Conservation (phyloP, 768 basidiomycete genomes). For the Mycena alexandri region DNA sequence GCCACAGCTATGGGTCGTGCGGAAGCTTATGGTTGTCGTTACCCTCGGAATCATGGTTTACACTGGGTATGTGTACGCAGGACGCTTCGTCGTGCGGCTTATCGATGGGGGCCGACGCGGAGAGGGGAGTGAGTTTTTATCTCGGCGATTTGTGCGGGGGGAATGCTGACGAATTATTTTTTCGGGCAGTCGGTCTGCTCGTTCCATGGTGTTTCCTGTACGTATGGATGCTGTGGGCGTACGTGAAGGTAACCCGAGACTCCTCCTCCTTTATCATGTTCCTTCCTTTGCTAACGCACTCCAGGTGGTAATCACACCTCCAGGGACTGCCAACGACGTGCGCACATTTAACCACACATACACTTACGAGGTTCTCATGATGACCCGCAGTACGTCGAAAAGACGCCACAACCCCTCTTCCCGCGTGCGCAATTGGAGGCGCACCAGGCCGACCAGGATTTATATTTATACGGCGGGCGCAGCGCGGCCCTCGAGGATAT, state of each 20-base stretch:
- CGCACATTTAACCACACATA: conserved; percentile 37
- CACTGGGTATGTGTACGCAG: conserved; percentile 83
- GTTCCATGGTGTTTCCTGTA: conserved; percentile 73
- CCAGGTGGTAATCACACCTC: conserved; percentile 74
- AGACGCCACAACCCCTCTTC: conserved; percentile 45
- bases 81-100: conserved; percentile 77
- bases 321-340: conserved; percentile 79
- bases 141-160: background rate
- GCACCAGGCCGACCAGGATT: background rate
- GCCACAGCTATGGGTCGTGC: conserved; percentile 80
- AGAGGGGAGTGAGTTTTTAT: conserved; percentile 73
- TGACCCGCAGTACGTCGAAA: conserved; percentile 42
- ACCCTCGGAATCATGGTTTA: conserved; percentile 74
- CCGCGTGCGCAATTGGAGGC: conserved; percentile 31
- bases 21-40: conserved; percentile 75
- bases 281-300: background rate
- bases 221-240: conserved; percentile 84
- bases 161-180: background rate
- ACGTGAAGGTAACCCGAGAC: conserved; percentile 66
- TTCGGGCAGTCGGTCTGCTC: conserved; percentile 71
- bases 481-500: conserved; percentile 31
- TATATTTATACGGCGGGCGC: conserved; percentile 1
- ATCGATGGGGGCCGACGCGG: conserved; percentile 65
- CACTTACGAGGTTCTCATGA: background rate
- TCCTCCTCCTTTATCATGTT: background rate